These are phyloP conservation scores for Leccinum pallidistipes DNA, from an alignment of 1,284 basidiomycete species.

Conservation along the genomic window DNA sequence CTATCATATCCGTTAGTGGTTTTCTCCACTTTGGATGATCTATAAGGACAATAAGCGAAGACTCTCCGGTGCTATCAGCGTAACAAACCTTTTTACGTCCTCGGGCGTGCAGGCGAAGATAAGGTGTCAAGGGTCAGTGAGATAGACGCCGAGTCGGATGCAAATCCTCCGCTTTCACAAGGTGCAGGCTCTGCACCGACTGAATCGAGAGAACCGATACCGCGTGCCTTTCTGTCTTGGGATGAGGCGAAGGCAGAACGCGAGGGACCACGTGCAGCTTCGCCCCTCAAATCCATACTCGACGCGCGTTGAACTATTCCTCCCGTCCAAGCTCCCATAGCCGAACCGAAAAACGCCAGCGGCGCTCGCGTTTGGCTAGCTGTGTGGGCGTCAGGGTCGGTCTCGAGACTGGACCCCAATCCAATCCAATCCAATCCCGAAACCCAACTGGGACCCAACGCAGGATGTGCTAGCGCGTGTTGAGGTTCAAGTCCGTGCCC, in stretches of 20 bases:
- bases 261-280: background rate
- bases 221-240: background rate
- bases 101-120: background rate
- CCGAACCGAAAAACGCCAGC: slow-evolving; percentile 29
- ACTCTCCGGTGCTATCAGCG: background rate
- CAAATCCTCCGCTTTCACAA: no score
- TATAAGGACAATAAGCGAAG: background rate
- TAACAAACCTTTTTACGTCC: background rate
- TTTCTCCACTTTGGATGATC: background rate
- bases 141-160: no score
- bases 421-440: background rate
- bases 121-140: no score
- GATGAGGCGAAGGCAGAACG: background rate
- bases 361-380: slow-evolving; percentile 13
- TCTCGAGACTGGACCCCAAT: background rate
- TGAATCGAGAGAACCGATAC: background rate
- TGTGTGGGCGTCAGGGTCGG: background rate
- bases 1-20: background rate
- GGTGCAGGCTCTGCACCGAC: no score
- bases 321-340: background rate
- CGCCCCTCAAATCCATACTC: background rate
- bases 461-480: background rate
- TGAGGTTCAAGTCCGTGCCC: no score
- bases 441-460: background rate
- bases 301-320: background rate